phyloP scores from a whole-genome alignment of 2,329 filamentous ascomycete species.

The Fusarium redolens region DNA sequence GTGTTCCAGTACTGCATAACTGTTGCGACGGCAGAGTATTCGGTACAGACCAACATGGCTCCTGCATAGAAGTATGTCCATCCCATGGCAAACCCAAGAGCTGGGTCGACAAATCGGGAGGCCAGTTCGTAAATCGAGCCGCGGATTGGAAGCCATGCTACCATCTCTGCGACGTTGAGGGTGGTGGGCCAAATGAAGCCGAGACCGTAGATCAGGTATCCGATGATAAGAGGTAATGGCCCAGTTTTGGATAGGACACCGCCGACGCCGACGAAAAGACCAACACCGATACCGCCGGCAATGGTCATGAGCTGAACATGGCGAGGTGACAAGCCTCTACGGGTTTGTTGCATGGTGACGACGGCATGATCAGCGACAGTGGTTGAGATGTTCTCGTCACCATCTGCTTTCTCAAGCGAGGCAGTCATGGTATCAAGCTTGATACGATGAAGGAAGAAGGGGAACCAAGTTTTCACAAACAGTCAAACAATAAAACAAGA shows the following conservation, averaged over 20 bases:
- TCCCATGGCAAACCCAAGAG: neutral
- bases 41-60: neutral
- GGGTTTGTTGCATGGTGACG: neutral
- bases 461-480: accelerated
- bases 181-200: neutral
- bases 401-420: neutral
- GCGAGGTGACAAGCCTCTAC: neutral
- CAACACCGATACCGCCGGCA: neutral
- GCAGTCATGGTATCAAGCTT: neutral
- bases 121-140: neutral
- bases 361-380: neutral
- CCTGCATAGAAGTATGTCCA: neutral
- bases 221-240: neutral
- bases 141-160: neutral
- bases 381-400: neutral
- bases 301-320: neutral
- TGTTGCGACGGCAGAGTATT: neutral
- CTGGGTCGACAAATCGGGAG: neutral
- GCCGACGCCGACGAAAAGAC: neutral
- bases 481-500: accelerated
- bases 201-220: neutral
- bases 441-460: neutral
- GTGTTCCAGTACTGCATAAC: neutral
- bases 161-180: neutral
- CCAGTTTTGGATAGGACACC: neutral